phyloP scores from a whole-genome alignment of 1,139 yeast species.

The Casaregolazyma suthepensis region DNA sequence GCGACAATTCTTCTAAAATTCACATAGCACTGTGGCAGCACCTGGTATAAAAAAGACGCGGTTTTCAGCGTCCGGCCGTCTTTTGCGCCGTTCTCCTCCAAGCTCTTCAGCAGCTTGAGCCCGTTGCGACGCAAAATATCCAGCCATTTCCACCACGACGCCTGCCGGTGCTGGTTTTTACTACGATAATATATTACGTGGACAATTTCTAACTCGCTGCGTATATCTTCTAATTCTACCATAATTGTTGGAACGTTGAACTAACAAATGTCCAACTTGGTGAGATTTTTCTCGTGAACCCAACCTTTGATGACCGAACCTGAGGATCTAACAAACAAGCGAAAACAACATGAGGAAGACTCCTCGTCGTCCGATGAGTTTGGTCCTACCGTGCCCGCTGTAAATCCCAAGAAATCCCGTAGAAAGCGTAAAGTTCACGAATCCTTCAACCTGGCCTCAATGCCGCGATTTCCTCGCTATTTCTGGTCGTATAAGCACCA shows the following conservation, averaged over 20 bases:
- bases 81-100: constrained; percentile 10
- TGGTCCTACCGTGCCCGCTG: constrained; percentile 15
- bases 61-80: constrained; percentile 23
- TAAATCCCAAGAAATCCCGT: constrained; percentile 4
- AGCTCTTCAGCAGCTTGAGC: constrained; percentile 12
- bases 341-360: not conserved
- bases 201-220: constrained; percentile 49
- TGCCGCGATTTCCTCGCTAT: constrained; percentile 16
- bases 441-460: constrained; percentile 9
- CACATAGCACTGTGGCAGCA: constrained; percentile 48
- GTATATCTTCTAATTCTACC: not conserved
- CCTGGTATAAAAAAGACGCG: constrained; percentile 36
- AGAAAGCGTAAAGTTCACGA: constrained; percentile 14
- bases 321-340: not conserved
- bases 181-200: constrained; percentile 65
- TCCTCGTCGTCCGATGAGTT: constrained; percentile 20
- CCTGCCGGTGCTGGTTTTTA: constrained; percentile 68
- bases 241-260: not conserved
- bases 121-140: constrained; percentile 54
- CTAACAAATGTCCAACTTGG: not conserved
- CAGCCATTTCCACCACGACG: constrained; percentile 71
- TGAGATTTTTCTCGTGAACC: not conserved
- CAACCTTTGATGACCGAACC: not conserved
- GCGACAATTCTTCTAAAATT: constrained; percentile 64
- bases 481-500: constrained; percentile 12